These are phyloP conservation scores for Beauveria varroae DNA, from an alignment of 2,329 filamentous ascomycete genomes.

Conservation along the genomic window DNA sequence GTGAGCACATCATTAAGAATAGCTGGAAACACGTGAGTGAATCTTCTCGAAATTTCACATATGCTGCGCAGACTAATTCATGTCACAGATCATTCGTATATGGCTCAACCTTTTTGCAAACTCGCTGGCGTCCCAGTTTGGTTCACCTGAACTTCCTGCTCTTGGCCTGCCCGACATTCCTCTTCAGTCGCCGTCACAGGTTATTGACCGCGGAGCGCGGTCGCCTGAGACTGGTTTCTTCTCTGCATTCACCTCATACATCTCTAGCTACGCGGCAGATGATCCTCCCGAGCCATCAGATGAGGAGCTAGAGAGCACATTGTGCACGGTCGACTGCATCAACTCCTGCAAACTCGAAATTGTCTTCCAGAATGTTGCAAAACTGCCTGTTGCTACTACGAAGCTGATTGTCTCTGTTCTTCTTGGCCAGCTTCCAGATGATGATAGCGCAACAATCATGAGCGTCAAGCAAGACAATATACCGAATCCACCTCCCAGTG, in stretches of 20 bases:
- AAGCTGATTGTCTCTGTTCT: conserved; percentile 55
- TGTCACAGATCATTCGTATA: conserved; percentile 68
- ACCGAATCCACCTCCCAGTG: conserved; percentile 52
- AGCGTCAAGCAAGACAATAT: conserved; percentile 82
- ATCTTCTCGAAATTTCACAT: background rate
- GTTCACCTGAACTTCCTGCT: conserved; percentile 52
- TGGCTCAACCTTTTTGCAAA: conserved; percentile 96
- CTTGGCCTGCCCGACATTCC: conserved; percentile 76
- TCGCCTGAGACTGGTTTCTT: conserved; percentile 77
- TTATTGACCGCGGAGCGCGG: conserved; percentile 80
- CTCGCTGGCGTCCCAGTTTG: conserved; percentile 79
- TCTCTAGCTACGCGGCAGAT: conserved; percentile 97
- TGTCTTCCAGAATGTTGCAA: conserved; percentile 72
- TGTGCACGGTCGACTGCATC: conserved; percentile 90
- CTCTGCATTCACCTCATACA: conserved; percentile 90
- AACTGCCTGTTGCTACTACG: conserved; percentile 27
- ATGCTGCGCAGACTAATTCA: conserved; percentile 27
- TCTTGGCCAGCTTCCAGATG: conserved; percentile 79
- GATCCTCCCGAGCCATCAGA: conserved; percentile 96
- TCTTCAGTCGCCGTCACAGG: conserved; percentile 80
- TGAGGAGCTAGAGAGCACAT: conserved; percentile 90
- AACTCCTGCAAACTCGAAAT: conserved; percentile 80
- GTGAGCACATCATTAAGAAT: conserved; percentile 66
- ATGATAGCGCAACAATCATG: conserved; percentile 69
- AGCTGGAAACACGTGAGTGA: conserved; percentile 73